Evolutionary conservation across 1,139 yeast species (phyloP).

Genomic region (Scheffersomyces segobiensis): DNA sequence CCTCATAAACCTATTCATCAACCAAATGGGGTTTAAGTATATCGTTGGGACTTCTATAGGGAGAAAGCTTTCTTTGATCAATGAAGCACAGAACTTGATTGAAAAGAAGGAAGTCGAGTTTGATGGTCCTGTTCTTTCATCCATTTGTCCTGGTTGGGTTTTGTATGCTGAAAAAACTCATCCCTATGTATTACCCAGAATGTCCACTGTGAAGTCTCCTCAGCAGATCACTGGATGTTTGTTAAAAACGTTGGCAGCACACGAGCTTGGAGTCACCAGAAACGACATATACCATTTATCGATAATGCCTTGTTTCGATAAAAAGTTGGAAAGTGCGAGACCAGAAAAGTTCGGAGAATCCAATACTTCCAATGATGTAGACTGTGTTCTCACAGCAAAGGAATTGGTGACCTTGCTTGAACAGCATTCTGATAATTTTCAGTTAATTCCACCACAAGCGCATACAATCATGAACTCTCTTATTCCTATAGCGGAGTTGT

Average conservation of each 20-base stretch:
- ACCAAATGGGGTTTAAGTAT: constrained; percentile 66
- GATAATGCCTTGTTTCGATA: constrained; percentile 96
- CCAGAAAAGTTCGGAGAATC: constrained; percentile 51
- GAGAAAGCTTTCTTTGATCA: constrained; percentile 65
- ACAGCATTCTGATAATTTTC: constrained; percentile 36
- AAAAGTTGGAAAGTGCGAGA: constrained; percentile 91
- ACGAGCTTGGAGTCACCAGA: constrained; percentile 32
- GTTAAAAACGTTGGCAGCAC: constrained; percentile 58
- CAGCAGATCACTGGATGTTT: constrained; percentile 89
- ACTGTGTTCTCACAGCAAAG: constrained; percentile 90
- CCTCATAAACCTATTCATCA: constrained; percentile 56
- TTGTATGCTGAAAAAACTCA: constrained; percentile 95
- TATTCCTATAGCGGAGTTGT: constrained; percentile 21
- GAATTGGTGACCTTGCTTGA: constrained; percentile 75
- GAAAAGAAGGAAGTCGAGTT: constrained; percentile 17
- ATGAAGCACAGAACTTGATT: constrained; percentile 54
- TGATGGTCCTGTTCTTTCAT: constrained; percentile 53
- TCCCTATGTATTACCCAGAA: constrained; percentile 67
- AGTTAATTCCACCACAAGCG: constrained; percentile 20
- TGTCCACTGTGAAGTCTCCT: constrained; percentile 76
- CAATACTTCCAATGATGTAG: constrained; percentile 60
- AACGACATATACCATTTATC: constrained; percentile 71
- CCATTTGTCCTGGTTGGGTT: constrained; percentile 96
- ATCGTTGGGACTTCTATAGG: constrained; percentile 88
- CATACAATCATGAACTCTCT: constrained; percentile 7